Evolutionary conservation across 176 grass and related monocot genomes (phyloP).

Genomic region (Rhipidocladum racemiflorum): DNA sequence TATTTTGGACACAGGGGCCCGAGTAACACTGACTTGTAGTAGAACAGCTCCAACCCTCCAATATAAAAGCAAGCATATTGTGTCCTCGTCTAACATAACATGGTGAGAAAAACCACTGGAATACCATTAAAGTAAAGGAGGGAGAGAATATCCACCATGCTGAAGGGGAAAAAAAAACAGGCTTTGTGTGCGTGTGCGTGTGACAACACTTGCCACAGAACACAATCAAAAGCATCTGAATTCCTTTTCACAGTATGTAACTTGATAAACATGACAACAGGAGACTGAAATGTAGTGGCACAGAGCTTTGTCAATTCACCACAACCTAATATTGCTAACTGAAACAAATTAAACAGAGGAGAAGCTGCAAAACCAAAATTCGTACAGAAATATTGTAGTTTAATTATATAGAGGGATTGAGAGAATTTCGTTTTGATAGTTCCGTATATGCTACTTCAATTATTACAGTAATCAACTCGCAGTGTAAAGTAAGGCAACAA

Average conservation of each 20-base stretch:
- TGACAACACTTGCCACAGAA: not conserved
- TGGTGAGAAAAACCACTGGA: not conserved
- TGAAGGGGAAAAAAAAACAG: not conserved
- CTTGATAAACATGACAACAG: not conserved
- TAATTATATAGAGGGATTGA: not conserved
- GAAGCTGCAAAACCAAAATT: not conserved
- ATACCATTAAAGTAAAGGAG: not conserved
- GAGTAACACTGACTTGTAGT: too few relatives aligned
- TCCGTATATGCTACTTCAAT: not conserved
- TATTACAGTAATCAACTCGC: not conserved
- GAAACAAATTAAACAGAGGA: not conserved
- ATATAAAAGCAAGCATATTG: conserved; percentile 7
- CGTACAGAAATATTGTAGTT: not conserved
- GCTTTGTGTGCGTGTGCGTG: not conserved
- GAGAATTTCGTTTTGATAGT: not conserved
- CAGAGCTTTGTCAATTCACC: not conserved
- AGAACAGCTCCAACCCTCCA: not conserved
- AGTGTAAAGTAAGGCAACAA: not conserved
- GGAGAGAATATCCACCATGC: not conserved
- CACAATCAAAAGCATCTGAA: not conserved
- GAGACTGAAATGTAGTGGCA: not conserved
- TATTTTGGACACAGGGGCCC: too few relatives aligned
- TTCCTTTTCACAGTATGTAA: not conserved
- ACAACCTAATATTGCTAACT: not conserved
- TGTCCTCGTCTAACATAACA: not conserved